phyloP scores from a whole-genome alignment of 129 eudicot species.

The Kitagawia praeruptora region DNA sequence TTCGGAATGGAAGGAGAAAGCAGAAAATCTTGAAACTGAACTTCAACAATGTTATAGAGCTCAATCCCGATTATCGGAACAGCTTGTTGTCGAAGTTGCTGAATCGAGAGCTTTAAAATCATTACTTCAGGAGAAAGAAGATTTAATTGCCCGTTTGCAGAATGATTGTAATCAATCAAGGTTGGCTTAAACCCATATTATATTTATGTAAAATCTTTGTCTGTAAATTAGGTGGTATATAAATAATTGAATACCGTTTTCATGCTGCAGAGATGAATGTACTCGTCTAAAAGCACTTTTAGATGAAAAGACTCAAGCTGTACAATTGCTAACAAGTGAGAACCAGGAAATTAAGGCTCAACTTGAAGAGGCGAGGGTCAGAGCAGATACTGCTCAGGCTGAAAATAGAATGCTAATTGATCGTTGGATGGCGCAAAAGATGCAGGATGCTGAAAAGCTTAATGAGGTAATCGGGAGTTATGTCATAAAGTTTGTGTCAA shows the following conservation, averaged over 20 bases:
- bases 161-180: conserved; percentile 64
- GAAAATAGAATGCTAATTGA: conserved; percentile 77
- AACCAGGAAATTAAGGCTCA: conserved; percentile 59
- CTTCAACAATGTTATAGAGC: conserved; percentile 98
- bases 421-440: conserved; percentile 87
- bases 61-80: conserved; percentile 83
- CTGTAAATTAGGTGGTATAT: background rate
- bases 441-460: conserved; percentile 95
- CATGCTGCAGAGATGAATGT: conserved; percentile 65
- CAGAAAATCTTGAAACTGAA: conserved; percentile 72
- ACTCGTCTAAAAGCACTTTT: conserved; percentile 44
- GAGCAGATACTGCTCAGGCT: conserved; percentile 62
- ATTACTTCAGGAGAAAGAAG: conserved; percentile 62
- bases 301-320: conserved; percentile 69
- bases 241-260: conserved; percentile 1
- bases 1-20: conserved; percentile 94
- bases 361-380: conserved; percentile 49
- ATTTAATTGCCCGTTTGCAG: conserved; percentile 41
- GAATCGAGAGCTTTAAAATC: conserved; percentile 74
- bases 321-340: conserved; percentile 74
- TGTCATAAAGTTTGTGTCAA: background rate
- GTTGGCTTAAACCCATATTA: conserved; percentile 16
- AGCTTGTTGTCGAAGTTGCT: conserved; percentile 94
- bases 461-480: conserved; percentile 53
- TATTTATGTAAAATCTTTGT: background rate